phyloP scores from a whole-genome alignment of 257 asterid genomes.

The Solanum tacnaense region DNA sequence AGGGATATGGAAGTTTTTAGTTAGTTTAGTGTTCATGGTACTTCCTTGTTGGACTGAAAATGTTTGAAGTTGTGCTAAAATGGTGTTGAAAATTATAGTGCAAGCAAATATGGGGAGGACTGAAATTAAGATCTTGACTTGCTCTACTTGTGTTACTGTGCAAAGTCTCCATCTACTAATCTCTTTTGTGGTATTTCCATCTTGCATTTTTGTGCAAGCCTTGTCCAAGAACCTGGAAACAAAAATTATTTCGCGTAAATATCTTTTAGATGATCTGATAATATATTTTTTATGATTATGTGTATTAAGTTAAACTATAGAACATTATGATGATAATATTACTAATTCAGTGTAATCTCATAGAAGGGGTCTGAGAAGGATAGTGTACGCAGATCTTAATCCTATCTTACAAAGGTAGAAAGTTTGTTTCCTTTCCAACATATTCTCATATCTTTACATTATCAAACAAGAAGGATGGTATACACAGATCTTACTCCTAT shows the following conservation, averaged over 20 bases:
- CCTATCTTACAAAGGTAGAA: neutral
- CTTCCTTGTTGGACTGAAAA: constrained; percentile 95
- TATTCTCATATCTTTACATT: neutral
- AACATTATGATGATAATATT: neutral
- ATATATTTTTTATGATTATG: neutral
- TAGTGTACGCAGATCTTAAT: neutral
- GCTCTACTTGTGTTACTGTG: constrained; percentile 59
- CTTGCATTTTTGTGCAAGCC: constrained; percentile 59
- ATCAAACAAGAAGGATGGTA: neutral
- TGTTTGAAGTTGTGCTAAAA: constrained; percentile 82
- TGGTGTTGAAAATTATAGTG: constrained; percentile 89
- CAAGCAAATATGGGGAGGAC: constrained; percentile 76
- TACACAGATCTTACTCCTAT: neutral
- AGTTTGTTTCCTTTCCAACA: neutral
- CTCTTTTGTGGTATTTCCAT: constrained; percentile 22
- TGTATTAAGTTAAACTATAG: neutral
- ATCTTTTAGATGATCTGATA: neutral
- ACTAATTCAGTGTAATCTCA: neutral
- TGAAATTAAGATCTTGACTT: constrained; percentile 59
- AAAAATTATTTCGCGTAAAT: neutral
- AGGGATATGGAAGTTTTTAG: constrained; percentile 56
- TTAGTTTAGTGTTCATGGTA: constrained; percentile 64
- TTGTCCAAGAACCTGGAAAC: constrained; percentile 72
- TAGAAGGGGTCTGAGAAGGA: neutral
- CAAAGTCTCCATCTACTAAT: constrained; percentile 45